Evolutionary conservation across 139 green algal genomes (phyloP).

Genomic region (Chlamydomonas sphaeroides): DNA sequence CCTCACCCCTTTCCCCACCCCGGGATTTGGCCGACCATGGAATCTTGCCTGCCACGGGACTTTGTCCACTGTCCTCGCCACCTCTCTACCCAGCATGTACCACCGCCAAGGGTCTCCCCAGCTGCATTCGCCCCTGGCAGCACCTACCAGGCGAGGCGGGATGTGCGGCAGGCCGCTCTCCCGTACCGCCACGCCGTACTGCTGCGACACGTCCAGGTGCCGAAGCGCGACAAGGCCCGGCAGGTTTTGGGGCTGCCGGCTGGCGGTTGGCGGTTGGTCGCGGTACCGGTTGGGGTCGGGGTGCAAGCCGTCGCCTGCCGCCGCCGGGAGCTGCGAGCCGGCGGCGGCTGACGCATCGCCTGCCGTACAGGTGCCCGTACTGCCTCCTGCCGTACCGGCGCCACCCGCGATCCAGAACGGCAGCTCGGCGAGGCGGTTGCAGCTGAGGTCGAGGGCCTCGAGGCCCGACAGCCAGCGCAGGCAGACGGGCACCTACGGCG

Average conservation of each 20-base stretch:
- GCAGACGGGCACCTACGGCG: slow-evolving; percentile 6
- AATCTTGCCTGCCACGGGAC: neutral
- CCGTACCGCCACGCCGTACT: slow-evolving; percentile 18
- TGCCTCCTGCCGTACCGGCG: neutral
- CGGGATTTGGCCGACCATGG: neutral
- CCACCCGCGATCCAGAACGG: too few species aligned
- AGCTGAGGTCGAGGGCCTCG: slow-evolving; percentile 11
- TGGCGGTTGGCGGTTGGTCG: too few species aligned
- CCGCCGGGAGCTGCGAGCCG: neutral
- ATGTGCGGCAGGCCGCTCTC: neutral
- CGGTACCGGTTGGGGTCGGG: too few species aligned
- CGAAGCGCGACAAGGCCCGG: slow-evolving; percentile 1
- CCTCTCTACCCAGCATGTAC: too few species aligned
- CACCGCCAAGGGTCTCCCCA: too few species aligned
- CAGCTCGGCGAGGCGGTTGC: slow-evolving; percentile 20
- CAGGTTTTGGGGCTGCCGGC: neutral
- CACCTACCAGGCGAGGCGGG: neutral
- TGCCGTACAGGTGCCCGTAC: too few species aligned
- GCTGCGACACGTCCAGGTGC: slow-evolving; percentile 28
- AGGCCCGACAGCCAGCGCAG: slow-evolving; percentile 6
- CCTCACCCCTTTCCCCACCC: too few species aligned
- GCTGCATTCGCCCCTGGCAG: neutral
- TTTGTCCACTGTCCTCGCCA: too few species aligned
- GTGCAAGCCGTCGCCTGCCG: too few species aligned
- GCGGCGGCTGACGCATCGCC: neutral